A percentile compares a stretch with the other conserved stretches of the same genome.
These are phyloP conservation scores for Dactylellina drechsleri DNA, from an alignment of 2,329 filamentous ascomycete species.

Conservation along the genomic window DNA sequence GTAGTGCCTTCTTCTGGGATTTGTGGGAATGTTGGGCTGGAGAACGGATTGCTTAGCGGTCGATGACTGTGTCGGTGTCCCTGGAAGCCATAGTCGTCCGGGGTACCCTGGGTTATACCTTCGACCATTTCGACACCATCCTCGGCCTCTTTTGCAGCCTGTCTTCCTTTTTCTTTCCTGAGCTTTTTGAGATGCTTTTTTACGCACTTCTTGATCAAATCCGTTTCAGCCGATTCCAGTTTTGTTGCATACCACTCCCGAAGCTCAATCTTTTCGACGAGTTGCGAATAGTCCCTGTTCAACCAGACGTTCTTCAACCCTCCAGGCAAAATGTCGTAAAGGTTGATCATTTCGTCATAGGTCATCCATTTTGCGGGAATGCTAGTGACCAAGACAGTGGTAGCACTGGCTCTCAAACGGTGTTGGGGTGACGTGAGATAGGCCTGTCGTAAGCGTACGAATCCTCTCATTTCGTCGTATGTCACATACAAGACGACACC, in stretches of 20 bases:
- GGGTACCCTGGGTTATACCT: constrained; percentile 42
- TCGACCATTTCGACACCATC: constrained; percentile 59
- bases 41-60: constrained; percentile 38
- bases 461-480: constrained; percentile 84
- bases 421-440: constrained; percentile 95
- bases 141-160: constrained; percentile 67
- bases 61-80: constrained; percentile 40
- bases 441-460: constrained; percentile 91
- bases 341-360: constrained; percentile 78
- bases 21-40: constrained; percentile 24
- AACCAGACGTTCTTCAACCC: constrained; percentile 97
- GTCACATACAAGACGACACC: constrained; percentile 87
- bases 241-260: constrained; percentile 75
- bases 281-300: constrained; percentile 84
- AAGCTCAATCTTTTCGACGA: constrained; percentile 83
- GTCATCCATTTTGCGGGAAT: constrained; percentile 93
- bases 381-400: constrained; percentile 89
- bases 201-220: constrained; percentile 81
- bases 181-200: constrained; percentile 78
- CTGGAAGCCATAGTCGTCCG: constrained; percentile 40
- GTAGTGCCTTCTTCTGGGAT: constrained; percentile 57
- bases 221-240: constrained; percentile 84
- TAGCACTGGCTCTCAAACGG: constrained; percentile 89
- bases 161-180: constrained; percentile 72
- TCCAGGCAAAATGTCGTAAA: constrained; percentile 96